These are phyloP conservation scores for Wickerhamomyces hampshirensis DNA, from an alignment of 805 yeast species.

Conservation along the genomic window DNA sequence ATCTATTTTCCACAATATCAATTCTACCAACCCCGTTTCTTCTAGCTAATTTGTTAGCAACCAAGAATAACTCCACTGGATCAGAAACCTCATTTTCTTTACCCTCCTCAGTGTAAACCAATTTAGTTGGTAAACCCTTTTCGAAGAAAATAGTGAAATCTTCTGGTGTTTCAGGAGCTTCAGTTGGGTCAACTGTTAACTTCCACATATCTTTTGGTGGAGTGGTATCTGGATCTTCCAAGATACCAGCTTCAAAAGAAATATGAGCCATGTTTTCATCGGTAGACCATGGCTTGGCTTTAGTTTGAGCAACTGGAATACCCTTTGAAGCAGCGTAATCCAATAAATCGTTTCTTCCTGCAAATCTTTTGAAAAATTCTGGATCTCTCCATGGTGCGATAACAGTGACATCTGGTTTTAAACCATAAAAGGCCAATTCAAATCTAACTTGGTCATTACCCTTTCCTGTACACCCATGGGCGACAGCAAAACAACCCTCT, in stretches of 20 bases:
- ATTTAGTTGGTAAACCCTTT: constrained; percentile 84
- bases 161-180: constrained; percentile 94
- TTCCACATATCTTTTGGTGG: constrained; percentile 99
- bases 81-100: constrained; percentile 62
- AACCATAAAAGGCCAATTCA: constrained; percentile 94
- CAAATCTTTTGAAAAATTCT: constrained; percentile 87
- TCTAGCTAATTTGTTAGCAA: constrained; percentile 94
- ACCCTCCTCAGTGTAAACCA: constrained; percentile 58
- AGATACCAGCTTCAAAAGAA: constrained; percentile 98
- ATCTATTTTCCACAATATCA: constrained; percentile 98
- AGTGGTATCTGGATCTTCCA: constrained; percentile 97
- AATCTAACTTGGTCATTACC: constrained; percentile 99
- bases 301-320: constrained; percentile 95
- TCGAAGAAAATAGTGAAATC: constrained; percentile 76
- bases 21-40: constrained; percentile 99
- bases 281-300: constrained; percentile 99
- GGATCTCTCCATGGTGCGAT: constrained; percentile 99
- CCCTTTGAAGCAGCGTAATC: constrained; percentile 90
- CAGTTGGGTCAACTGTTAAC: constrained; percentile 90
- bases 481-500: constrained; percentile 97
- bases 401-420: constrained; percentile 93
- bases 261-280: constrained; percentile 99
- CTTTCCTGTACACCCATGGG: constrained; percentile 99
- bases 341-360: constrained; percentile 94
- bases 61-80: constrained; percentile 87